Percentiles rank a stretch among this genome's conserved stretches.
Evolutionary conservation across 768 basidiomycete genomes (phyloP).

Genomic region (Galerina sulciceps): DNA sequence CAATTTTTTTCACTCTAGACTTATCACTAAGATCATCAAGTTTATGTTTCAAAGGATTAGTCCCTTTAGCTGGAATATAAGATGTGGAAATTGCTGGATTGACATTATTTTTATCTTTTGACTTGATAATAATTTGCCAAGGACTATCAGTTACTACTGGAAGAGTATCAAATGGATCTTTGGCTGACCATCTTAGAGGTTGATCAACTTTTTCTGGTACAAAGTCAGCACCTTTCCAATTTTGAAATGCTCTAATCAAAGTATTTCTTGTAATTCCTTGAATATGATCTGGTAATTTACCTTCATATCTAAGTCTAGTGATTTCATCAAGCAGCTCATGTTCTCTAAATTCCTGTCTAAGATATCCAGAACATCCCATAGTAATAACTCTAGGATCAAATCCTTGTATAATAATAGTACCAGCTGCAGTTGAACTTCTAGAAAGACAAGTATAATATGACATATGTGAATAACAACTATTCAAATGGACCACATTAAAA

Average conservation of each 20-base stretch:
- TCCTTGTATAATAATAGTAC: conserved; percentile 30
- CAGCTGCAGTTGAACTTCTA: conserved; percentile 25
- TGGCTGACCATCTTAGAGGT: too few species aligned
- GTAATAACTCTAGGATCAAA: conserved; percentile 25
- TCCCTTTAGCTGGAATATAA: too few species aligned
- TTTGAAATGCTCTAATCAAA: conserved; percentile 13
- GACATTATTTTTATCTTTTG: too few species aligned
- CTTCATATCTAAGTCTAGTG: conserved; percentile 19
- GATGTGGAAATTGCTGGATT: too few species aligned
- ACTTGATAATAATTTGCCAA: too few species aligned
- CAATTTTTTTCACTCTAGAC: background rate
- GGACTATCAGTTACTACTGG: too few species aligned
- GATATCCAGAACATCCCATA: conserved; percentile 6
- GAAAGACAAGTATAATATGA: conserved; percentile 31
- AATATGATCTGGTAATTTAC: conserved; percentile 10
- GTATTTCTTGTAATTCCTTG: conserved; percentile 15
- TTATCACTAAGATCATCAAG: background rate
- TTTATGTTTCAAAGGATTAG: too few species aligned
- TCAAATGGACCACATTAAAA: conserved; percentile 30
- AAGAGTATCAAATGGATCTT: too few species aligned
- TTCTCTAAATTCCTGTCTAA: conserved; percentile 13
- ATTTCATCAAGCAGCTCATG: conserved; percentile 31
- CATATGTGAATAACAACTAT: conserved; percentile 14
- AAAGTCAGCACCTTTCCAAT: background rate
- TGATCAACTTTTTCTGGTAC: conserved; percentile 1